phyloP scores from a whole-genome alignment of 495 filamentous ascomycete species.

The Hypoxylon fragiforme region DNA sequence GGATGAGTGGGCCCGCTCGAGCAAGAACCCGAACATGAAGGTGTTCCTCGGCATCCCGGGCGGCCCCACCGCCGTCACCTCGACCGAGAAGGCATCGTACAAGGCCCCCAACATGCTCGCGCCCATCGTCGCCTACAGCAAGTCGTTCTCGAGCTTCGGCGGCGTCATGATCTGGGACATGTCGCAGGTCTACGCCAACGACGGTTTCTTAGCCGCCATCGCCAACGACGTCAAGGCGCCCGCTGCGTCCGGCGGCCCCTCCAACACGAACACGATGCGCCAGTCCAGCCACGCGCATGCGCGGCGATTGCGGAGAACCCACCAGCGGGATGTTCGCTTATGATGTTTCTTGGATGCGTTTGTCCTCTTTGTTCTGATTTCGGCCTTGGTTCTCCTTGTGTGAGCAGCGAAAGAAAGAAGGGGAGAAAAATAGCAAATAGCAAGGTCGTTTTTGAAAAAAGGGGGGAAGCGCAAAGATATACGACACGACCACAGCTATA shows the following conservation, averaged over 20 bases:
- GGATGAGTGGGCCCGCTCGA: conserved; percentile 71
- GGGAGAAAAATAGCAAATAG: too few relatives aligned
- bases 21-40: conserved; percentile 63
- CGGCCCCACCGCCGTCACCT: conserved; percentile 55
- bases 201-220: conserved; percentile 51
- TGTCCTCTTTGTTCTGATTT: too few relatives aligned
- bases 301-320: conserved; percentile 4
- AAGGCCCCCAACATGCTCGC: conserved; percentile 46
- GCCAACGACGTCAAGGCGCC: conserved; percentile 16
- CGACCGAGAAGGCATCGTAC: conserved; percentile 61
- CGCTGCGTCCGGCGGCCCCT: background rate
- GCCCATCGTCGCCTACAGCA: conserved; percentile 54
- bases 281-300: background rate
- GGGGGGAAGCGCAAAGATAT: too few relatives aligned
- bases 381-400: background rate
- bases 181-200: conserved; percentile 60
- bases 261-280: conserved; percentile 2
- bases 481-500: too few relatives aligned
- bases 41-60: conserved; percentile 69
- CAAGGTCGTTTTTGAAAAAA: too few relatives aligned
- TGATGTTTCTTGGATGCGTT: too few relatives aligned
- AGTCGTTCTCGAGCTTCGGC: conserved; percentile 61
- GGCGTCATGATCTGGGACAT: conserved; percentile 76
- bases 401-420: too few relatives aligned
- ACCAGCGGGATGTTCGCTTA: conserved; percentile 14